Base-by-base conservation (phyloP, 108 stramenopile species). In the Discostella pseudostelligera region DNA sequence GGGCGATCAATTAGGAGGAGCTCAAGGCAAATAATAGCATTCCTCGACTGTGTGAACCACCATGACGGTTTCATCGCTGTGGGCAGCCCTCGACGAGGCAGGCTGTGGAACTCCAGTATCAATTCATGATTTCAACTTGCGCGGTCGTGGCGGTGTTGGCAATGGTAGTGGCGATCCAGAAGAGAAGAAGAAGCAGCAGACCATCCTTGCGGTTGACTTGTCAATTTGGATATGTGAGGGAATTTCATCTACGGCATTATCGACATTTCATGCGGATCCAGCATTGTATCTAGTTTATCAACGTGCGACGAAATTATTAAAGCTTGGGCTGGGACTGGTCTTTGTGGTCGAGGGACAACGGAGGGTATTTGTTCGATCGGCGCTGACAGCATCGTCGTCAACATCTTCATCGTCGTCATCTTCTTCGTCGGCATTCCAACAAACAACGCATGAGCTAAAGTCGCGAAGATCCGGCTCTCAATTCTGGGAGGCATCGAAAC, bases 291-390 rank as follows among this genome's bases (percentile, higher is more conserved):
- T 93, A 1, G 85, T 88, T 12, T 93, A 84, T 63, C 74, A 81
- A 24, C 76, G 99, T 16, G 87, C 96, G 19, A 63, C 89, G 26
- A 90, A 88, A 67, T 82, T 99, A 29, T 74, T 99, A 22, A 84
- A 73, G 45, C 50, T 96, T 50, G 89, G 96, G 45, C 81, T 98
- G 44, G 79, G 85, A 26, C 88, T 98, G 4, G 85, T 99, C 11
- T 86, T 95, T 35, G 99, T 99, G 1, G 80, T 97, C 39, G 97
- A 98, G 65, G 98, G 97, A 9, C 90, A 85, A 21, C 72, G 85
- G 20, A 72, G 88, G 5, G 16, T 17, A 19, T 25, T 29, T 19
- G 61, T 75, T 54, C 65, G n/a, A n/a, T n/a, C n/a, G n/a, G n/a
- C n/a, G n/a, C n/a, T n/a, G n/a, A n/a, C n/a, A n/a, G n/a, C n/a